These are phyloP conservation scores for Kodamaea lidongshanica DNA, from an alignment of 805 yeast genomes.

Conservation along the genomic window DNA sequence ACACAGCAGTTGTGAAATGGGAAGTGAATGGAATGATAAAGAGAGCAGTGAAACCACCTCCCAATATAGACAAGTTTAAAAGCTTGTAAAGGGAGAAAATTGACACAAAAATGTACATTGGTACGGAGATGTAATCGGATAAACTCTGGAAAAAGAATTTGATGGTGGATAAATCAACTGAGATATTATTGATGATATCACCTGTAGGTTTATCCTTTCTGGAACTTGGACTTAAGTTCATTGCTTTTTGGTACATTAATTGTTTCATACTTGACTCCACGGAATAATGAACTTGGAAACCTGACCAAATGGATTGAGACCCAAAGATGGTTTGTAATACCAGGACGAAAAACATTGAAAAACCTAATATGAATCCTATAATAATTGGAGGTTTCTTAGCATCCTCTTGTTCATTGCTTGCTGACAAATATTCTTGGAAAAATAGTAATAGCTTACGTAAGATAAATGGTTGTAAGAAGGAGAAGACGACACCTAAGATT, in stretches of 20 bases:
- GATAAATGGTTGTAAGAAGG: constrained; percentile 25
- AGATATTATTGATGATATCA: constrained; percentile 28
- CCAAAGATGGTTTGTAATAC: constrained; percentile 18
- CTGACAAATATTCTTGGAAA: constrained; percentile 13
- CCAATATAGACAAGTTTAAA: constrained; percentile 31
- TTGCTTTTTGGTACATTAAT: constrained; percentile 23
- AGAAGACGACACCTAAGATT: constrained; percentile 17
- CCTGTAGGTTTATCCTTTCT: constrained; percentile 28
- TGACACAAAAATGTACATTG: constrained; percentile 21
- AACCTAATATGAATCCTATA: constrained; percentile 21
- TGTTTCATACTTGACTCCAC: constrained; percentile 19
- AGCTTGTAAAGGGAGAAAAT: constrained; percentile 29
- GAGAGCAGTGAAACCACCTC: constrained; percentile 28
- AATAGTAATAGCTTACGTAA: constrained; percentile 24
- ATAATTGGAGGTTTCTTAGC: constrained; percentile 21
- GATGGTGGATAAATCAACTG: constrained; percentile 23
- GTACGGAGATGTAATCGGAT: constrained; percentile 18
- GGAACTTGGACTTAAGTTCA: constrained; percentile 26
- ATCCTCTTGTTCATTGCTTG: constrained; percentile 1
- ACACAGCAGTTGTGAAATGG: constrained; percentile 21
- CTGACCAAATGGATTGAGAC: constrained; percentile 16
- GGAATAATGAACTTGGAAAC: constrained; percentile 11
- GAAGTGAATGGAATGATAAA: constrained; percentile 29
- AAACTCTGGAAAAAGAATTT: constrained; percentile 13
- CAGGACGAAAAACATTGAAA: constrained; percentile 21